Evolutionary conservation across 768 basidiomycete species (phyloP), one percentile per base, ranked within the genome.

Genomic region (Hygrophorus russula): DNA sequence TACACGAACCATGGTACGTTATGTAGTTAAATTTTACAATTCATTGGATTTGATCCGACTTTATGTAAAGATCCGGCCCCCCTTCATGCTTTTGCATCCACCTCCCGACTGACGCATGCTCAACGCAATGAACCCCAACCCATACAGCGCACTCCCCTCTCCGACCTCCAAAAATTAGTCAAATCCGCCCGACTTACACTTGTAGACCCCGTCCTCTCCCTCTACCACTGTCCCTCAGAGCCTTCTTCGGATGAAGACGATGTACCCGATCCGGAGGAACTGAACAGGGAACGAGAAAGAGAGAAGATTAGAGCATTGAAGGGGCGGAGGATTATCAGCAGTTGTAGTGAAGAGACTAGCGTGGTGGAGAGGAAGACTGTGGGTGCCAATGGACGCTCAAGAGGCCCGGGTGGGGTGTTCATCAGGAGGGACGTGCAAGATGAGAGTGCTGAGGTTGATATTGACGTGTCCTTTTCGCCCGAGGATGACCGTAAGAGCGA

Each of bases 401-500:
- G 59, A 50, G 28, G 43, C 2, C 51, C 60, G 14, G 46, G 58
- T 40, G 73, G 68, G 1, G 73, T 80, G 19, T 76, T 71, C 47
- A 65, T 79, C 30, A 68, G 76, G 11, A 61, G 65, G 20, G 79
- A 82, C 49, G 54, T 70, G 2, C 75, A 70, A 20, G 79, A 82
- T 45, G 78, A 81, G 54, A 78, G 69, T 44, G 66, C 61, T 37
- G 74, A 78, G 32, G 76, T 81, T 9, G 78, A 82, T 48, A 67
- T 80, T 7, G 24, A 24, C 7, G 24, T 24, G 24, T 33, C 34
- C 46, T 15, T 17, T n/a, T 17, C 34, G n/a, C 34, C 34, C 9
- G 34, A 35, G 34, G 17, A 35, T 17, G 17, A 35, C 8, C 17
- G 34, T 9, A 35, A 5, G 5, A n/a, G 17, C 34, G 3, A 9